These are phyloP conservation scores for Alternaria arbusti DNA, from an alignment of 2,329 filamentous ascomycete genomes.

Conservation along the genomic window DNA sequence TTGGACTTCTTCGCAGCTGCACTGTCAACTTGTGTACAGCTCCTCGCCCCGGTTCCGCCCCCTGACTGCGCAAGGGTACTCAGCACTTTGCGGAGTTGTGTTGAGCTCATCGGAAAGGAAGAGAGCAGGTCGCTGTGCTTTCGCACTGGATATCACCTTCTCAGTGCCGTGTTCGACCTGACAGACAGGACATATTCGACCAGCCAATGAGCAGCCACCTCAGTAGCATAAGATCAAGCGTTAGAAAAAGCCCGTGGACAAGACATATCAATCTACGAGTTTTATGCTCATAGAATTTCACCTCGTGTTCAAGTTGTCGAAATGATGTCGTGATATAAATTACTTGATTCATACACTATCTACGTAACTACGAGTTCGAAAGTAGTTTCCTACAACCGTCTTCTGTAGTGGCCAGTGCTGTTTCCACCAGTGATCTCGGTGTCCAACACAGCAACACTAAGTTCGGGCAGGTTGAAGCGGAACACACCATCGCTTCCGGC, in stretches of 20 bases:
- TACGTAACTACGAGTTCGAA: background rate
- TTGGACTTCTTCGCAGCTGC: slow-evolving; percentile 28
- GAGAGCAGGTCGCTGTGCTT: slow-evolving; percentile 22
- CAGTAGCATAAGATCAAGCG: background rate
- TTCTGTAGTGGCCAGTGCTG: background rate
- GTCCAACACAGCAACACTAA: slow-evolving; percentile 64
- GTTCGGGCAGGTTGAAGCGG: slow-evolving; percentile 59
- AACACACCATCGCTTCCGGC: slow-evolving; percentile 56
- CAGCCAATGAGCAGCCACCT: background rate
- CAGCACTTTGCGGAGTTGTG: slow-evolving; percentile 17
- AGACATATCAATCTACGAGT: background rate
- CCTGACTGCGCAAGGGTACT: slow-evolving; percentile 4
- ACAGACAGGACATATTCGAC: background rate
- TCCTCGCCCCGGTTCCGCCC: background rate
- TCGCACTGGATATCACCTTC: slow-evolving; percentile 17
- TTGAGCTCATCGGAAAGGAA: slow-evolving; percentile 23
- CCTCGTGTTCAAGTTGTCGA: background rate
- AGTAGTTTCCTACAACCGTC: background rate
- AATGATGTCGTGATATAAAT: background rate
- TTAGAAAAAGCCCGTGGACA: background rate
- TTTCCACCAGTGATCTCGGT: slow-evolving; percentile 22
- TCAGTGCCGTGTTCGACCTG: slow-evolving; percentile 13
- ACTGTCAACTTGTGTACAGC: slow-evolving; percentile 24
- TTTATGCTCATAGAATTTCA: background rate
- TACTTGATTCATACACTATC: background rate